Evolutionary conservation across 1,139 yeast genomes (phyloP), one percentile per base, ranked within the genome.

Genomic region (Yamadazyma trypodendri): DNA sequence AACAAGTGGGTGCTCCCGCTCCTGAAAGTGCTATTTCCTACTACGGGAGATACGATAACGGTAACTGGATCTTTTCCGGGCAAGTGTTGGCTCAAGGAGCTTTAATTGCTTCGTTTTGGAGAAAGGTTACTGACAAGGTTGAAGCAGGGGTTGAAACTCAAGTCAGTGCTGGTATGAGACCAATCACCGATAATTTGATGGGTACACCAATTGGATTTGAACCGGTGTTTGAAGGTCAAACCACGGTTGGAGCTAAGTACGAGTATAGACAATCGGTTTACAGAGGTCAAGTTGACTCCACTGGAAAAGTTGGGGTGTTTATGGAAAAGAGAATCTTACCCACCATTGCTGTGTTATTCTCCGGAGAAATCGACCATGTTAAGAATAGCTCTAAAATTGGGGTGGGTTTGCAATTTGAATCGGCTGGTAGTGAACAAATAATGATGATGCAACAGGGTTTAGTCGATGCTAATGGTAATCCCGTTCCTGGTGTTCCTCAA

Each of bases 141-240:
- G 97, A 92, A 71, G 97, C 96, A 43, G 98, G 97, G 68, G 75
- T 92, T 50, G 97, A 92, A 72, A 85, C 97, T 42, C 86, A 87
- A 53, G 62, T 92, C 52, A 81, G 84, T 54, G 88, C 92, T 33
- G 77, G 84, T 46, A 77, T 86, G 65, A 79, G 77, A 56, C 95
- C 92, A 56, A 75, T 85, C 49, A 77, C 84, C 50, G 94, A 86
- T 61, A 84, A 88, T 47, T 72, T 87, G 70, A 74, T 83, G 75
- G 90, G 89, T 43, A 80, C 86, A 41, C 87, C 94, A 46, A 80
- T 87, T 49, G 87, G 87, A 40, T 75, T 76, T 55, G 85, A 83
- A 64, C 90, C 95, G 32, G 81, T 83, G 37, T 75, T 88, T 43
- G 97, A 90, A 60, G 97, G 96, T 56, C 78, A 79, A 54, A 90